A percentile compares a stretch with the other conserved stretches of the same genome.
Evolutionary conservation across 768 basidiomycete species (phyloP).

Genomic region (Saitozyma podzolica): DNA sequence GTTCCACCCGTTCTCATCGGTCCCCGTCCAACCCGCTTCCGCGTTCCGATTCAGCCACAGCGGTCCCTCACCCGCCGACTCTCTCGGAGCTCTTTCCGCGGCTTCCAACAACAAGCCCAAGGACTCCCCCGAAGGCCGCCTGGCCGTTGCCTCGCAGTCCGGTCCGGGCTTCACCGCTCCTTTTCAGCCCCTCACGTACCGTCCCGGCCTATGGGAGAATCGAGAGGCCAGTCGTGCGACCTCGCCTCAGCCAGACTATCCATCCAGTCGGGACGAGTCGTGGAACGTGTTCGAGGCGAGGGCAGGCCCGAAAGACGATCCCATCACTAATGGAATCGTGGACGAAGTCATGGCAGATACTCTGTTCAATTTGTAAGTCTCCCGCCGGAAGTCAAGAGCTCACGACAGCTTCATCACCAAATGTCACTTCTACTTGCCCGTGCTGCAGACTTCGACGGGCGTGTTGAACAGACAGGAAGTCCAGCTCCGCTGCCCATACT

Average conservation of each 20-base stretch:
- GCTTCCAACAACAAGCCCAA: background rate
- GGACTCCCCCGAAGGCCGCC: slow-evolving; percentile 15
- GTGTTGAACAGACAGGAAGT: background rate
- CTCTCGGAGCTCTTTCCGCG: background rate
- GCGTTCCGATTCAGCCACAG: slow-evolving; percentile 4
- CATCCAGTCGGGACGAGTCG: slow-evolving; percentile 11
- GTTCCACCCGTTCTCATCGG: background rate
- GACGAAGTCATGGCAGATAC: slow-evolving; percentile 10
- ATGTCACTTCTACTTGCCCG: slow-evolving; percentile 24
- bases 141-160: slow-evolving; percentile 16
- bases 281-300: slow-evolving; percentile 13
- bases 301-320: slow-evolving; percentile 23
- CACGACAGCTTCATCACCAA: slow-evolving; percentile 16
- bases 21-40: too few relatives aligned
- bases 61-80: slow-evolving; percentile 12
- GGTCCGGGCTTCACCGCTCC: slow-evolving; percentile 17
- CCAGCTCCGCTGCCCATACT: slow-evolving; percentile 15
- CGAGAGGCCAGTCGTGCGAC: slow-evolving; percentile 19
- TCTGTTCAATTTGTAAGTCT: slow-evolving; percentile 24
- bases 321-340: slow-evolving; percentile 13
- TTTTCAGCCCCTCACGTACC: slow-evolving; percentile 19
- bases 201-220: slow-evolving; percentile 28
- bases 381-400: background rate
- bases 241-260: slow-evolving; percentile 13
- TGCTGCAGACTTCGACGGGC: slow-evolving; percentile 9